These are phyloP conservation scores for Aeminium ludgeri DNA, from an alignment of 495 filamentous ascomycete genomes.

Conservation along the genomic window DNA sequence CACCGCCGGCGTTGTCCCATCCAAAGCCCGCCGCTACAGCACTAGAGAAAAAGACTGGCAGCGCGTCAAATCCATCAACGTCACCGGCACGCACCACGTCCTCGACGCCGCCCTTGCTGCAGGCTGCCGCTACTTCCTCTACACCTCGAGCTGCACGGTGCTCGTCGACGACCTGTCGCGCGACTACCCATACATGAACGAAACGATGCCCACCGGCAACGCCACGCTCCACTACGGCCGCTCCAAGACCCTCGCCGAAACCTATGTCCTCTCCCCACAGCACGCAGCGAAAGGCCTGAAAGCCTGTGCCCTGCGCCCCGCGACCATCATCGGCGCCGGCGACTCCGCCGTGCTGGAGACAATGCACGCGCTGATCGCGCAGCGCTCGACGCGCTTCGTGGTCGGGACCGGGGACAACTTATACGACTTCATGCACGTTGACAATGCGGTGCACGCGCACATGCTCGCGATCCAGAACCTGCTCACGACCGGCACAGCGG, in stretches of 20 bases:
- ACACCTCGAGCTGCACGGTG: constrained; percentile 37
- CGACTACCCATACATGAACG: constrained; percentile 38
- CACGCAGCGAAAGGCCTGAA: constrained; percentile 22
- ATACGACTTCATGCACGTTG: constrained; percentile 45
- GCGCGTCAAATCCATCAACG: constrained; percentile 26
- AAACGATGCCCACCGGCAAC: constrained; percentile 32
- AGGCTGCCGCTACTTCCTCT: constrained; percentile 27
- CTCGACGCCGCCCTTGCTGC: constrained; percentile 21
- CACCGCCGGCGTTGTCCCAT: constrained; percentile 21
- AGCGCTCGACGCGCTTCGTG: constrained; percentile 38
- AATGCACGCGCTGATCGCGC: constrained; percentile 39
- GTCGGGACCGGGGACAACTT: constrained; percentile 41
- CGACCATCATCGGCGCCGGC: constrained; percentile 39
- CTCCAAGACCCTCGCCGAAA: constrained; percentile 43
- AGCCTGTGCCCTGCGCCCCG: constrained; percentile 41
- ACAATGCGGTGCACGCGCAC: constrained; percentile 46
- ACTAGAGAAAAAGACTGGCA: constrained; percentile 13
- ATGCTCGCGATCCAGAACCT: constrained; percentile 45
- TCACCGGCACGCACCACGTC: constrained; percentile 30
- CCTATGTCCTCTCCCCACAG: constrained; percentile 36
- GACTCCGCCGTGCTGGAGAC: constrained; percentile 37
- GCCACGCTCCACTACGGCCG: constrained; percentile 40
- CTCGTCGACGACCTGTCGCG: constrained; percentile 37
- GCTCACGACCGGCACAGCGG: constrained; percentile 35
- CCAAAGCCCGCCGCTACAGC: constrained; percentile 17